Base-by-base conservation (phyloP, 805 yeast species). In the Nakazawaea holstii region DNA sequence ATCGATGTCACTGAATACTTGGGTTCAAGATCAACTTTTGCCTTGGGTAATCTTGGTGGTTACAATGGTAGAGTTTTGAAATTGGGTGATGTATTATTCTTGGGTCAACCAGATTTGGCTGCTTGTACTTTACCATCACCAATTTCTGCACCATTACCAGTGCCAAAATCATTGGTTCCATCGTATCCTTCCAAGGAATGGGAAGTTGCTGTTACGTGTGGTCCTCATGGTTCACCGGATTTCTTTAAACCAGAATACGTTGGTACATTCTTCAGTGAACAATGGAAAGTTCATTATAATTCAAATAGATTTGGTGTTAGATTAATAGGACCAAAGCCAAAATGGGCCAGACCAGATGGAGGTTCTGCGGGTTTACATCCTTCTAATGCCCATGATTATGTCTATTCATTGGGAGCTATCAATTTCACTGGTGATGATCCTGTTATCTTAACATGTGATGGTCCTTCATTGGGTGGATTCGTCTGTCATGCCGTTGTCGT, bases 401-500 rank as follows among this genome's bases (percentile, higher is more conserved):
- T 92, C 45, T 92, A 92, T 65, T 89, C 98, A 0, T 70, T 90
- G 45, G 98, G 99, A 58, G 98, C 99, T 28, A 84, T 92, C 65
- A 94, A 94, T 68, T 94, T 94, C 65, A 94, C 98, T 32, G 99
- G 99, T 67, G 98, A 94, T 68, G 98, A 92, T 67, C 98, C 98
- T 1, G 99, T 92, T 31, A 90, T 92, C 53, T 75, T 92, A 65
- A 89, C 98, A 2, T 88, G 97, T 62, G 99, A 92, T 68, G 98
- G 98, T 53, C 98, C 99, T 37, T 87, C 96, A 9, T 77, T 92
- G 49, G 98, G 99, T 60, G 99, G 99, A 1, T 94, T 92, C 61
- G 97, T 92, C 31, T 92, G 98, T 67, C 86, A 90, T 61, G 97
- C 95, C 8, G 97, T 94, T 50, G 96, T 94, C 54, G 87, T 89